Evolutionary conservation across 2,329 filamentous ascomycete species (phyloP), one percentile per base, ranked within the genome.

Genomic region (Xenoacremonium recifei): DNA sequence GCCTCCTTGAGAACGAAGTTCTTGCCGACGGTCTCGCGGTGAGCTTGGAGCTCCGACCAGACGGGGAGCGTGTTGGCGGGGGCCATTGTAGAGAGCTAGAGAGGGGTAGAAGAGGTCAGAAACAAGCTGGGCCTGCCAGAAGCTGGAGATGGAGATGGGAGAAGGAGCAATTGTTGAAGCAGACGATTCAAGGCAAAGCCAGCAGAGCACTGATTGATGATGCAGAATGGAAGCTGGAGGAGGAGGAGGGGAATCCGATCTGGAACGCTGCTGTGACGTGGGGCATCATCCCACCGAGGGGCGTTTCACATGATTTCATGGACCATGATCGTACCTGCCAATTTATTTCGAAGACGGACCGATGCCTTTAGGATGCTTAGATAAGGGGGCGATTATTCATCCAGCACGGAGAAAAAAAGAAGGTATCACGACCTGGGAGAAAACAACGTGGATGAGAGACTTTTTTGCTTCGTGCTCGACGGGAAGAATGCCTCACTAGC

Each of bases 1-100:
- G 89, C 88, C 54, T 95, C 87, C 75, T 95, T 96, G 53, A 97
- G 80, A 51, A 95, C 85, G 64, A 97, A 93, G 64, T 85, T 83
- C 73, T 91, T 91, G 62, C 89, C 91, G 35, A 93, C 80, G 50
- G 77, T 79, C 69, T 88, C 84, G 72, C 95, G 90, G 72, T 97
- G 91, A 61, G 88, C 79, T 73, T 95, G 88, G 63, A 99, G 89
- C 65, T 87, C 81, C 66, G 86, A 80, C 92, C 93, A 99, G 63
- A 89, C 84, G 58, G 83, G 76, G 57, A 96, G 85, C 51, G 89
- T 86, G 65, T 84, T 90, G 57, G 92, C 85, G 75, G 95, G 90
- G 57, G 88, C 79, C 82, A 95, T 84, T 48, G 53, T 41, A 25
- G 7, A 17, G 32, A 12, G 45, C 34, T 30, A 25, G 35, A 37